These are phyloP conservation scores for Penicillium salamii DNA, from an alignment of 495 filamentous ascomycete genomes.

Conservation along the genomic window DNA sequence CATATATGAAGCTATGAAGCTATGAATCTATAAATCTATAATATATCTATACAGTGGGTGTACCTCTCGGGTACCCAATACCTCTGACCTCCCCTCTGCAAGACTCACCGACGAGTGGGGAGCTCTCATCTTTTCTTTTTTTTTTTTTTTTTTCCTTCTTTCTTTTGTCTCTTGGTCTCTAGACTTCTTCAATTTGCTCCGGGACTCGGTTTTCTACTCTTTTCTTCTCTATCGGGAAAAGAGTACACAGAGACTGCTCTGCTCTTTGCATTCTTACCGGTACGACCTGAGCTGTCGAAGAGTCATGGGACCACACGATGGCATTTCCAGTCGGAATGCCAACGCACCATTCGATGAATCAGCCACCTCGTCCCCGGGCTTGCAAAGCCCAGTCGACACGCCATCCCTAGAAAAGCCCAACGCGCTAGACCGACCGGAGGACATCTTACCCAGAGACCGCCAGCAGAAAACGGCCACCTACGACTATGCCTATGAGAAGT, in stretches of 20 bases:
- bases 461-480: slow-evolving; percentile 80
- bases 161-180: no score
- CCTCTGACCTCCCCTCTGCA: no score
- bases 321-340: slow-evolving; percentile 26
- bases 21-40: no score
- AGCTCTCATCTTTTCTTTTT: not conserved
- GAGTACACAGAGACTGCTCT: no score
- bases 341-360: slow-evolving; percentile 14
- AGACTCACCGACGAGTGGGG: slow-evolving; percentile 1
- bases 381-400: slow-evolving; percentile 6
- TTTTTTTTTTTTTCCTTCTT: no score
- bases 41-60: no score
- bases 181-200: no score
- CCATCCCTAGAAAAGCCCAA: slow-evolving; percentile 12
- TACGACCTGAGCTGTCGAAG: not conserved
- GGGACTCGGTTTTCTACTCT: no score
- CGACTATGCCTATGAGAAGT: slow-evolving; percentile 84
- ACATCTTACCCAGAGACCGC: slow-evolving; percentile 69
- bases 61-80: no score
- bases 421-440: slow-evolving; percentile 20
- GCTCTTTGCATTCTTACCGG: not conserved
- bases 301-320: slow-evolving; percentile 25
- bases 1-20: no score
- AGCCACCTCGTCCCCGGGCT: slow-evolving; percentile 5
- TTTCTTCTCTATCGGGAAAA: no score